These are phyloP conservation scores for Mucor velutinosus DNA, from an alignment of 371 early-diverging fungal species.

Conservation along the genomic window DNA sequence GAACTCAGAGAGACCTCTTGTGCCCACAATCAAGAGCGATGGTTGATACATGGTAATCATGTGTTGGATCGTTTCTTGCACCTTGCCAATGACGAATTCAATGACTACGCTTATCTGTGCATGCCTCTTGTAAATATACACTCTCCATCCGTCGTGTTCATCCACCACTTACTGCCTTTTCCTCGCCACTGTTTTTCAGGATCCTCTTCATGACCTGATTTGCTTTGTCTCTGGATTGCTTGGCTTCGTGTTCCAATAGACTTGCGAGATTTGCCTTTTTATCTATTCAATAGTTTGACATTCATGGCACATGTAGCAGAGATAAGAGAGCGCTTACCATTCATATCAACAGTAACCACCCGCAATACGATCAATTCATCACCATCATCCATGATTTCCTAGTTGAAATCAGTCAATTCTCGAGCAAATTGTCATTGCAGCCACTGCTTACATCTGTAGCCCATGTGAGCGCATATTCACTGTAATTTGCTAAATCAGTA, in stretches of 20 bases:
- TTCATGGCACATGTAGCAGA: not conserved
- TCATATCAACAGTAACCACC: constrained; percentile 50
- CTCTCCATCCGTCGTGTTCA: no score
- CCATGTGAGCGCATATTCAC: constrained; percentile 65
- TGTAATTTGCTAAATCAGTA: constrained; percentile 60
- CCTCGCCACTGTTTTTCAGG: constrained; percentile 28
- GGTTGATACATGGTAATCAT: constrained; percentile 65
- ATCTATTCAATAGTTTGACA: constrained; percentile 22
- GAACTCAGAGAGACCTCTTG: constrained; percentile 58
- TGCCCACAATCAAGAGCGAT: constrained; percentile 60
- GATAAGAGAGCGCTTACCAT: constrained; percentile 19
- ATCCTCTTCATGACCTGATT: constrained; percentile 54
- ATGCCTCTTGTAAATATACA: no score
- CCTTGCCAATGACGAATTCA: constrained; percentile 64
- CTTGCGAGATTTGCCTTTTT: constrained; percentile 41
- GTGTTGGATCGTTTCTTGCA: constrained; percentile 62
- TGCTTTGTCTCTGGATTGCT: constrained; percentile 52
- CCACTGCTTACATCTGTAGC: constrained; percentile 44
- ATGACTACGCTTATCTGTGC: constrained; percentile 56
- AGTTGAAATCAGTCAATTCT: not conserved
- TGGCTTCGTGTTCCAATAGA: constrained; percentile 45
- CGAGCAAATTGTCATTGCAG: not conserved
- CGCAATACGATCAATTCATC: constrained; percentile 61
- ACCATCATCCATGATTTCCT: constrained; percentile 63
- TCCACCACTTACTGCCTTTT: constrained; percentile 26